Conservation (phyloP, 495 filamentous ascomycete genomes). For the Penicillium paxilli region DNA sequence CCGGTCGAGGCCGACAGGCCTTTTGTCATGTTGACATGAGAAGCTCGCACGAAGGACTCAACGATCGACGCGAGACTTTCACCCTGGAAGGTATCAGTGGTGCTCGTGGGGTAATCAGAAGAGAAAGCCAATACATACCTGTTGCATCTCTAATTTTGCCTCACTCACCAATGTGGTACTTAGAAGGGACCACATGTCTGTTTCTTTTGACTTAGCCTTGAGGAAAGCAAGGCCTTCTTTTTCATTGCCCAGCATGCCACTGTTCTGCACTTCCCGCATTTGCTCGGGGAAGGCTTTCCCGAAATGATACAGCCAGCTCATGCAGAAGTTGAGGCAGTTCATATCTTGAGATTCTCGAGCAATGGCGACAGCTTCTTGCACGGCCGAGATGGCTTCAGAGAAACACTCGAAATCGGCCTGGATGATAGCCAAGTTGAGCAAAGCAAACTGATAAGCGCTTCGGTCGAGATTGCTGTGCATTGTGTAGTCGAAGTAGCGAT, state of each 20-base stretch:
- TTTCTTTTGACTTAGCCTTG: constrained; percentile 84
- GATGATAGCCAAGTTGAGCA: constrained; percentile 90
- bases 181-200: constrained; percentile 82
- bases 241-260: constrained; percentile 73
- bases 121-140: constrained; percentile 36
- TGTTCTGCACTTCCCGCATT: constrained; percentile 67
- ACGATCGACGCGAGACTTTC: constrained; percentile 76
- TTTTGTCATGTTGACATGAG: constrained; percentile 76
- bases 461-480: constrained; percentile 79
- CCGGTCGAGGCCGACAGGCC: constrained; percentile 72
- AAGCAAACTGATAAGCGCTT: constrained; percentile 91
- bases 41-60: constrained; percentile 77
- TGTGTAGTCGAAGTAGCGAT: constrained; percentile 96
- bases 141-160: constrained; percentile 72
- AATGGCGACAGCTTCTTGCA: constrained; percentile 88
- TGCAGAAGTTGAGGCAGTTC: constrained; percentile 88
- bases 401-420: constrained; percentile 95
- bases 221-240: constrained; percentile 82
- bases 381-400: constrained; percentile 84
- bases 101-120: background rate
- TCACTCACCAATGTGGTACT: constrained; percentile 85
- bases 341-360: constrained; percentile 91
- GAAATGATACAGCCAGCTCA: constrained; percentile 98
- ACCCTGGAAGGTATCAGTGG: constrained; percentile 54
- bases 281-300: constrained; percentile 78